phyloP scores from a whole-genome alignment of 2,329 filamentous ascomycete species.

The Botrytis porri region DNA sequence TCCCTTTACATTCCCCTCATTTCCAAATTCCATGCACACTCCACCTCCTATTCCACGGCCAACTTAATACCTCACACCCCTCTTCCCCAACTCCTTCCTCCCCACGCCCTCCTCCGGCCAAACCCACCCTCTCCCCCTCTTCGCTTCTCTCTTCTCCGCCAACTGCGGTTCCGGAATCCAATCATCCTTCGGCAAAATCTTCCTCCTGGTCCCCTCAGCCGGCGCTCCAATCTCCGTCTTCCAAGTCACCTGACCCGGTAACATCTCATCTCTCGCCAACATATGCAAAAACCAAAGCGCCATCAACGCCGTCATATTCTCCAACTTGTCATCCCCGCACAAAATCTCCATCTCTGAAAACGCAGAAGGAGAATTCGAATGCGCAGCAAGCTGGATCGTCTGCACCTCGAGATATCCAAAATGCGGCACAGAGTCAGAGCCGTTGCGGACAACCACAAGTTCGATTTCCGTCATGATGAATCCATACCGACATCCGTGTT shows the following conservation, averaged over 20 bases:
- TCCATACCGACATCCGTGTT: constrained; percentile 88
- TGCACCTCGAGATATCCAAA: constrained; percentile 86
- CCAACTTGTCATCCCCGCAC: constrained; percentile 41
- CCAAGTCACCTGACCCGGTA: constrained; percentile 61
- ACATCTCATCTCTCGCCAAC: constrained; percentile 60
- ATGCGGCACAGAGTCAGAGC: constrained; percentile 66
- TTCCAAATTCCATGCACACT: too few relatives aligned
- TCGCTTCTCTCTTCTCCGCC: constrained; percentile 73
- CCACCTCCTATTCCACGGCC: too few relatives aligned
- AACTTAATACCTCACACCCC: constrained; percentile 54
- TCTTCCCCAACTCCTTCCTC: constrained; percentile 67
- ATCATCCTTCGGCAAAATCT: constrained; percentile 64
- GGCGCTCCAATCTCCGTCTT: constrained; percentile 71
- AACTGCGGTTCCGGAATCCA: constrained; percentile 75
- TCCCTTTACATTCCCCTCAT: neutral
- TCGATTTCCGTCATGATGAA: constrained; percentile 98
- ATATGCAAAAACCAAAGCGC: constrained; percentile 77
- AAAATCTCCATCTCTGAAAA: constrained; percentile 19
- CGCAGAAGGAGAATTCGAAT: constrained; percentile 23
- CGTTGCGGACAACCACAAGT: constrained; percentile 83
- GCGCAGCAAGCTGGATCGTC: constrained; percentile 54
- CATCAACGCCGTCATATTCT: constrained; percentile 70
- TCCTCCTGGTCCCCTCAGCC: constrained; percentile 67
- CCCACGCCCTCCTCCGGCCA: constrained; percentile 71
- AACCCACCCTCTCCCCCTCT: constrained; percentile 71